Evolutionary conservation across 2,329 filamentous ascomycete genomes (phyloP), one percentile per base, ranked within the genome.

Genomic region (Talaromyces funiculosus): DNA sequence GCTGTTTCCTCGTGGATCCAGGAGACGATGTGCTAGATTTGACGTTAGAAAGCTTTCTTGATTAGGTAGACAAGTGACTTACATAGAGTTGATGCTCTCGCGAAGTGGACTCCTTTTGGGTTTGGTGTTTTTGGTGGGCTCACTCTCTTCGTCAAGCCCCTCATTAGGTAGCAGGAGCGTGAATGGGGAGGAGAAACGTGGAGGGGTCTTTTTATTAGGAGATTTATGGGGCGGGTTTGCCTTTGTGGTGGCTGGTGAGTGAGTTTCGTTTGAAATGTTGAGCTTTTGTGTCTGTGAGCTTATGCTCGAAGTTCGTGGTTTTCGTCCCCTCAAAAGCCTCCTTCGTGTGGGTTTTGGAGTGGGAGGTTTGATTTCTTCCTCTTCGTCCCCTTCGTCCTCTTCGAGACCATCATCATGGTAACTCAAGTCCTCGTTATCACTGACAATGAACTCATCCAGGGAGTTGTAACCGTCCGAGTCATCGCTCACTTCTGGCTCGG

Each of bases 391-490:
- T 12, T 59, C 61, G 16, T 49, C 45, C 10, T 24, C 22, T 29
- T 58, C 53, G 16, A 65, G 61, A 31, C 67, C 69, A 8, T 71
- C 69, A 55, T 73, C 71, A 62, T 71, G 64, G 33, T 67, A 74
- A 60, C 73, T 76, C 24, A 69, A 59, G 54, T 75, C 69, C 12
- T 76, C 73, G 67, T 75, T 69, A 64, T 76, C 73, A 54, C 72
- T 73, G 61, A 76, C 71, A 64, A 78, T 72, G 57, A 77, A 77
- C 57, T 72, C 74, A 29, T 75, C 72, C 35, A 77, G 64, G 43
- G 74, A 77, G 61, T 74, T 67, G 53, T 71, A 72, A 53, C 69
- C 69, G 65, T 73, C 67, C 18, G 65, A 63, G 9, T 62, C 56
- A 24, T 63, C 63, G n/a, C 64, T 63, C 12, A 62, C 66, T 51